phyloP scores from a whole-genome alignment of 1,284 basidiomycete species.

The Erythrobasidium hasegawianum region DNA sequence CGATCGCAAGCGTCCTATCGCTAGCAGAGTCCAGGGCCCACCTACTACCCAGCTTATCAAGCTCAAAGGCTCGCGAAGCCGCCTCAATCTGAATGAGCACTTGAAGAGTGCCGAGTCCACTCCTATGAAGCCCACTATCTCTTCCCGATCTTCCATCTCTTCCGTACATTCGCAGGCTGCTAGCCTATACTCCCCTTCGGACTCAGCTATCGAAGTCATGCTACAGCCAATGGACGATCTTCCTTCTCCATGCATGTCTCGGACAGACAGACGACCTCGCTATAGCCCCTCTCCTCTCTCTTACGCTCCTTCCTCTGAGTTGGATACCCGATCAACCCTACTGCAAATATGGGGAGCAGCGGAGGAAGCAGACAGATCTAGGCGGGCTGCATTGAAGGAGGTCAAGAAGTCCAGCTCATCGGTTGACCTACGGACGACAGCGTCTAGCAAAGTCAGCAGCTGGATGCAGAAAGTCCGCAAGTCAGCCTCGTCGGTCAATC shows the following conservation, averaged over 20 bases:
- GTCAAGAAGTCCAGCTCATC: background rate
- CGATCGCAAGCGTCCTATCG: conserved; percentile 21
- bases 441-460: conserved; percentile 4
- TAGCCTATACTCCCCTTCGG: background rate
- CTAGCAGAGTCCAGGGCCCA: background rate
- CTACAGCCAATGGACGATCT: conserved; percentile 30
- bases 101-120: background rate
- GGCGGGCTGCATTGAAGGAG: conserved; percentile 2
- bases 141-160: background rate
- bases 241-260: conserved; percentile 14
- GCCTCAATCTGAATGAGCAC: background rate
- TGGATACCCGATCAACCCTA: background rate
- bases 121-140: background rate
- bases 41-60: conserved; percentile 21
- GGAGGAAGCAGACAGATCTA: conserved; percentile 14
- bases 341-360: conserved; percentile 21
- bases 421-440: background rate
- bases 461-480: conserved; percentile 5
- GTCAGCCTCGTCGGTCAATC: background rate
- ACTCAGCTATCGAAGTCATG: conserved; percentile 10
- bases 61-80: conserved; percentile 13
- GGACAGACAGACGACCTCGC: background rate
- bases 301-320: background rate
- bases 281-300: background rate
- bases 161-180: background rate